Evolutionary conservation across 352 stramenopile species (phyloP), one percentile per base, ranked within the genome.

Genomic region (Phytophthora macrochlamydospora): DNA sequence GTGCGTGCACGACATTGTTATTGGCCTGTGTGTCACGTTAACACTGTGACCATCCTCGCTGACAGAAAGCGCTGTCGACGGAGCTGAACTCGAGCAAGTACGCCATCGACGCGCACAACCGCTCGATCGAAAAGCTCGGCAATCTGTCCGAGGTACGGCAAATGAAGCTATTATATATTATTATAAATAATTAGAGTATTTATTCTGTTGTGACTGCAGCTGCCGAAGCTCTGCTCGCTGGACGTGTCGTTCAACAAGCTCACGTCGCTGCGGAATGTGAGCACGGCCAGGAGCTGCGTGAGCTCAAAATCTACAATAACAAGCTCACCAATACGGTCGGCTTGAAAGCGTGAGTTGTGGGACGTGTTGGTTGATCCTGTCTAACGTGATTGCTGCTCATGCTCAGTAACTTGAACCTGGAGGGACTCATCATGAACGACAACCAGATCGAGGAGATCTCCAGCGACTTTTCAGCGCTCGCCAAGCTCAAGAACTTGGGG

Each of bases 271-370:
- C 63, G 74, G 46, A 90, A 91, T 50, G 65, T 93, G 14, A 64
- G 73, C n/a, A 90, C 81, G 2, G 76, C 80, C 1, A 84, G 77
- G 82, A 92, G 40, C 56, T 93, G 14, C 78, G 80, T 0, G 86
- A 94, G 37, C 73, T 92, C 67, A 93, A 92, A 63, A 71, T 77
- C n/a, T 94, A 94, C 69, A 91, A 94, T 62, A 93, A 94, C 67
- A 80, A 70, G n/a, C 71, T 94, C 42, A 81, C 69, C 12, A 78
- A 72, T 14, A 82, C 79, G 0, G 66, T 68, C 14, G 79, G 81
- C 2, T 56, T 94, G 29, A 84, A 83, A 58, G 75, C 56, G 73
- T 92, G 68, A 32, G 67, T 62, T 7, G 1, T 7, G 14, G 13
- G n/a, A 28, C 24, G 57, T 12, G n/a, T 18, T 38, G 43, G 11